Conservation (phyloP, 805 yeast species). For the Hanseniaspora singularis region DNA sequence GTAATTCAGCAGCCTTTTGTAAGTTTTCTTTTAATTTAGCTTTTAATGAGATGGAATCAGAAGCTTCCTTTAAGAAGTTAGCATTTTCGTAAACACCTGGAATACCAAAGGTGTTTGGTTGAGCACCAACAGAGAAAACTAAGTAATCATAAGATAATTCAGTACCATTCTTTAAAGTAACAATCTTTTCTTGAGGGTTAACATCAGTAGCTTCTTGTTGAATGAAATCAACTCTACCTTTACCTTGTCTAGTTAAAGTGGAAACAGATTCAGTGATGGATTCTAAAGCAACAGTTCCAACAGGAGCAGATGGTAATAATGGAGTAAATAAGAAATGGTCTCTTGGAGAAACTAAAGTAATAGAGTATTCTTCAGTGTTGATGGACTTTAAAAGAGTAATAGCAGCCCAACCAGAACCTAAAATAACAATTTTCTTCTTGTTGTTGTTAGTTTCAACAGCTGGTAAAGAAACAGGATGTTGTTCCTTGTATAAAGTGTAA, state of each 20-base stretch:
- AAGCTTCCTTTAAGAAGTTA: slow-evolving; percentile 76
- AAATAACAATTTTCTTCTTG: slow-evolving; percentile 44
- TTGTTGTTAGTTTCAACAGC: slow-evolving; percentile 38
- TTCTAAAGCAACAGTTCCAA: slow-evolving; percentile 80
- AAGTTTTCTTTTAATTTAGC: slow-evolving; percentile 71
- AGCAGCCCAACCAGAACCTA: slow-evolving; percentile 93
- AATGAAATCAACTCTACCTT: slow-evolving; percentile 67
- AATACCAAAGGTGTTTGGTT: slow-evolving; percentile 86
- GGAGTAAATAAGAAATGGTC: slow-evolving; percentile 94
- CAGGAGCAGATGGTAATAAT: slow-evolving; percentile 86
- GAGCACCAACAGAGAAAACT: slow-evolving; percentile 90
- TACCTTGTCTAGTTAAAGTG: slow-evolving; percentile 64
- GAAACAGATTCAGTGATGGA: slow-evolving; percentile 92
- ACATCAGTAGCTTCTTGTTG: slow-evolving; percentile 85
- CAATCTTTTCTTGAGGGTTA: slow-evolving; percentile 56
- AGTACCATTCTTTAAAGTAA: slow-evolving; percentile 48
- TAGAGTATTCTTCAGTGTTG: slow-evolving; percentile 80
- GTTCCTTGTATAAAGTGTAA: slow-evolving; percentile 52
- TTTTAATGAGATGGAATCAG: slow-evolving; percentile 78
- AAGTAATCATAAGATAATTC: slow-evolving; percentile 62
- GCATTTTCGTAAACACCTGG: slow-evolving; percentile 89
- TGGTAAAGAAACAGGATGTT: slow-evolving; percentile 46
- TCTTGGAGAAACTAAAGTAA: slow-evolving; percentile 82
- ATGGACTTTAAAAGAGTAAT: slow-evolving; percentile 70
- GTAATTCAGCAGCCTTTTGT: slow-evolving; percentile 76